Conservation (phyloP, 177 flowering plant genomes). For the Telopea speciosissima region DNA sequence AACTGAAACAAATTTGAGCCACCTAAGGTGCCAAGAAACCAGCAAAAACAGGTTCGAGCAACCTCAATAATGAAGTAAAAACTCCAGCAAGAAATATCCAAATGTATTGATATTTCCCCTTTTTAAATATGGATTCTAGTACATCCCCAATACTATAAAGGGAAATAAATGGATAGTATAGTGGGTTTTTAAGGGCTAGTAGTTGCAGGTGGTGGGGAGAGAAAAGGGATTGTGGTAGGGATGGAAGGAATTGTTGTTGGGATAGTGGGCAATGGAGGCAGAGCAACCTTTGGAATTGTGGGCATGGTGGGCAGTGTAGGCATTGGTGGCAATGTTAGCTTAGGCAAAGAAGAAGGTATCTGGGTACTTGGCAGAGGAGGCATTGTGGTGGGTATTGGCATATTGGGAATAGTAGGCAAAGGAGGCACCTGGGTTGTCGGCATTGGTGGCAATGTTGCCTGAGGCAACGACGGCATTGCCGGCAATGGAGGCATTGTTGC, state of each 20-base stretch:
- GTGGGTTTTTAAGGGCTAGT: constrained; percentile 13
- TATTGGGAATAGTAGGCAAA: background rate
- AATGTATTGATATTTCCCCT: background rate
- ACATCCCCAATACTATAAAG: background rate
- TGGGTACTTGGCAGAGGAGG: constrained; percentile 1
- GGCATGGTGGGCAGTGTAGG: constrained; percentile 21
- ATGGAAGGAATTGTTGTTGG: constrained; percentile 15
- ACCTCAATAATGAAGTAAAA: background rate
- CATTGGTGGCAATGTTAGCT: constrained; percentile 11
- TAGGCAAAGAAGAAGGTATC: background rate
- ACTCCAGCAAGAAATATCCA: background rate
- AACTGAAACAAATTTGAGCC: no score
- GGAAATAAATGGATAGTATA: background rate
- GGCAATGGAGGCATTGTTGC: constrained; percentile 22
- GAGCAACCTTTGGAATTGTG: constrained; percentile 7
- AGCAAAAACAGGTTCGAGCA: background rate
- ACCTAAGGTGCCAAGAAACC: background rate
- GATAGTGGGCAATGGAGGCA: constrained; percentile 15
- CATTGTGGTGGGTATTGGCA: constrained; percentile 5
- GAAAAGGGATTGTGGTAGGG: constrained; percentile 15
- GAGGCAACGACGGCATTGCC: constrained; percentile 21
- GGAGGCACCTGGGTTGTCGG: constrained; percentile 9
- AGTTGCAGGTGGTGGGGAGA: constrained; percentile 28
- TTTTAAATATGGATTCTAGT: background rate
- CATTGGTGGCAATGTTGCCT: constrained; percentile 14